Evolutionary conservation across 2,329 filamentous ascomycete species (phyloP).

Genomic region (Xylaria arbuscula): DNA sequence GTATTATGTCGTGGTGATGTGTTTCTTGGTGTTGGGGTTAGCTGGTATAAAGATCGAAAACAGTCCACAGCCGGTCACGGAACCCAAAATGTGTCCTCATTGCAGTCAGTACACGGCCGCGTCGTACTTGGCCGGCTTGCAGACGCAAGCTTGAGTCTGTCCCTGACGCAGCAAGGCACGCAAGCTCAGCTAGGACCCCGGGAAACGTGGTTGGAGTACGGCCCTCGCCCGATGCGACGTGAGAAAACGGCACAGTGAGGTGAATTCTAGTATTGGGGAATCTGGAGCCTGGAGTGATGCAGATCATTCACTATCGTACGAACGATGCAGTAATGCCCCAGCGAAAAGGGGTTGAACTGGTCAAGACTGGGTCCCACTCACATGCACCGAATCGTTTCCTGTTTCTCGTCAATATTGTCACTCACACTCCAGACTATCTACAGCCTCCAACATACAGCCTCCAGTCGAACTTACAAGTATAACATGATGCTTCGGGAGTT

Average conservation of each 20-base stretch:
- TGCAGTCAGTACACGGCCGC: constrained; percentile 13
- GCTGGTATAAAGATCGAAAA: neutral
- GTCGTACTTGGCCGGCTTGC: constrained; percentile 20
- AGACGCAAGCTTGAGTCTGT: constrained; percentile 10
- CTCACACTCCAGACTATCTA: constrained; percentile 16
- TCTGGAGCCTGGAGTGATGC: constrained; percentile 22
- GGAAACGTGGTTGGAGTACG: constrained; percentile 26
- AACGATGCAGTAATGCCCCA: constrained; percentile 14
- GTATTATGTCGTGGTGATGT: constrained; percentile 6
- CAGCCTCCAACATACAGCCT: neutral
- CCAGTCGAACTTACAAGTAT: constrained; percentile 4
- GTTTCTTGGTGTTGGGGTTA: constrained; percentile 13
- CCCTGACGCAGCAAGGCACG: constrained; percentile 25
- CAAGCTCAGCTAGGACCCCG: constrained; percentile 29
- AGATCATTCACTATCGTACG: constrained; percentile 17
- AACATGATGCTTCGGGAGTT: neutral
- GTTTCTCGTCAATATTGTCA: constrained; percentile 31
- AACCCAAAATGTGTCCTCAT: constrained; percentile 16
- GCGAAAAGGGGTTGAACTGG: constrained; percentile 18
- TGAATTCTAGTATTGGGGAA: constrained; percentile 16
- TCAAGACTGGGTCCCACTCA: constrained; percentile 17
- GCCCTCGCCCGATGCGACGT: constrained; percentile 19
- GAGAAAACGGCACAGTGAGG: constrained; percentile 1
- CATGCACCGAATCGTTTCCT: constrained; percentile 1
- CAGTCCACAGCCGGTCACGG: neutral